Conservation (phyloP, 164 flowering plant genomes). For the Umbellularia californica region DNA sequence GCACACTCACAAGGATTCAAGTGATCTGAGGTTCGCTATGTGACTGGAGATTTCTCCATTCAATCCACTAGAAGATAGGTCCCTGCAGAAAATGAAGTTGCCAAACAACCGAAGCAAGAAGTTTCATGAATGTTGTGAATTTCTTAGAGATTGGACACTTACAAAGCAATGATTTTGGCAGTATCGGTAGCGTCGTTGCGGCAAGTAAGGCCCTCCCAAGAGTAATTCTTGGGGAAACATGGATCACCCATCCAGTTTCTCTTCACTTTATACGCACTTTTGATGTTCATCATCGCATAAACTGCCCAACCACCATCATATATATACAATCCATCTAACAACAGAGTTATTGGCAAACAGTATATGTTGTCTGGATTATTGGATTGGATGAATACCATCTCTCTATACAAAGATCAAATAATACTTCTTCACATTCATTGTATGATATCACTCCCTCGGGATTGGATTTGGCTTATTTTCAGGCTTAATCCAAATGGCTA, state of each 20-base stretch:
- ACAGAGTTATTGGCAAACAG: no score
- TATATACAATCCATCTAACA: no score
- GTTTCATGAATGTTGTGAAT: no score
- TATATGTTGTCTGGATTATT: no score
- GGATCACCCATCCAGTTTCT: constrained; percentile 59
- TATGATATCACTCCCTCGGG: no score
- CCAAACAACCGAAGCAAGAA: neutral
- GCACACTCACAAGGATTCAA: constrained; percentile 36
- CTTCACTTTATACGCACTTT: constrained; percentile 19
- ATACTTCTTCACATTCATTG: no score
- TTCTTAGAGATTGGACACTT: constrained; percentile 11
- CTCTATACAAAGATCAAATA: no score
- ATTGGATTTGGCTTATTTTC: no score
- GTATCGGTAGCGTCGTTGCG: constrained; percentile 11
- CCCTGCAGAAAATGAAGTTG: constrained; percentile 16
- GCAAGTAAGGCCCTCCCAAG: constrained; percentile 46
- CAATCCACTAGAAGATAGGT: constrained; percentile 38
- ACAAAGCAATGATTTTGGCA: constrained; percentile 37
- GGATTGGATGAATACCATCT: no score
- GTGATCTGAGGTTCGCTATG: constrained; percentile 22
- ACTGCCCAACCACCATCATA: constrained; percentile 15
- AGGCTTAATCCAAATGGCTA: no score
- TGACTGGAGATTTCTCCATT: constrained; percentile 28
- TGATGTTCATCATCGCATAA: constrained; percentile 34
- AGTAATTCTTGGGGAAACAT: constrained; percentile 29